phyloP scores from a whole-genome alignment of 495 filamentous ascomycete genomes.

The Beverwykella pulmonaria region DNA sequence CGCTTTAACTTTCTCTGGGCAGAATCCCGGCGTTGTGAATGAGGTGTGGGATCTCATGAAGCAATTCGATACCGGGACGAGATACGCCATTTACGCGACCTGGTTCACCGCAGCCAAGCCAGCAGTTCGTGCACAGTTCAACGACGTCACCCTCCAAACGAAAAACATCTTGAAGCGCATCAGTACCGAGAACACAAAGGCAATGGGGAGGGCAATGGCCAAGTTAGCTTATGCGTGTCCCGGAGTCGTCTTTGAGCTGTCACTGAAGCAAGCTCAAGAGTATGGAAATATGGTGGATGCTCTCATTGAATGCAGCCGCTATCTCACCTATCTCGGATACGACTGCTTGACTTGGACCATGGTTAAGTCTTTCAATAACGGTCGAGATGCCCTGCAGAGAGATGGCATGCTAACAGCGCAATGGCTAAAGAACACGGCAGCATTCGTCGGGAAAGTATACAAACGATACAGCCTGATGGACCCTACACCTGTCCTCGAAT shows the following conservation, averaged over 20 bases:
- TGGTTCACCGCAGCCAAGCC: conserved; percentile 59
- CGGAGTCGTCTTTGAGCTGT: conserved; percentile 86
- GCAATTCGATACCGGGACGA: conserved; percentile 69
- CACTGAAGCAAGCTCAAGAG: conserved; percentile 81
- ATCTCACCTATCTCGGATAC: conserved; percentile 89
- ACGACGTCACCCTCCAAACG: conserved; percentile 73
- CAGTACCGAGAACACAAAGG: conserved; percentile 77
- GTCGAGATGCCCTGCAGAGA: conserved; percentile 75
- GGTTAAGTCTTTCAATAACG: conserved; percentile 74
- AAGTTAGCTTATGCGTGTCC: conserved; percentile 86
- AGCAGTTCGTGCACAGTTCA: conserved; percentile 64
- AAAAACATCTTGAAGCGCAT: conserved; percentile 80
- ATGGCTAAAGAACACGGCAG: conserved; percentile 83
- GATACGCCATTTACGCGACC: conserved; percentile 90
- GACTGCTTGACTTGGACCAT: conserved; percentile 89
- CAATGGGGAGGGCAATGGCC: conserved; percentile 81
- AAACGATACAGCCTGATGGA: conserved; percentile 81
- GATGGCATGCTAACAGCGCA: conserved; percentile 83
- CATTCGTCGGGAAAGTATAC: conserved; percentile 86
- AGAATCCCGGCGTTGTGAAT: conserved; percentile 79
- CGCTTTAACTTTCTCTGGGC: conserved; percentile 75
- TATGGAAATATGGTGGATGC: conserved; percentile 92
- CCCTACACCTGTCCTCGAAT: conserved; percentile 81
- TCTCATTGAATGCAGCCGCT: conserved; percentile 88
- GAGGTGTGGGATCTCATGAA: conserved; percentile 83